Conservation (phyloP, 208 protist genomes). For the Strigomonas oncopelti region DNA sequence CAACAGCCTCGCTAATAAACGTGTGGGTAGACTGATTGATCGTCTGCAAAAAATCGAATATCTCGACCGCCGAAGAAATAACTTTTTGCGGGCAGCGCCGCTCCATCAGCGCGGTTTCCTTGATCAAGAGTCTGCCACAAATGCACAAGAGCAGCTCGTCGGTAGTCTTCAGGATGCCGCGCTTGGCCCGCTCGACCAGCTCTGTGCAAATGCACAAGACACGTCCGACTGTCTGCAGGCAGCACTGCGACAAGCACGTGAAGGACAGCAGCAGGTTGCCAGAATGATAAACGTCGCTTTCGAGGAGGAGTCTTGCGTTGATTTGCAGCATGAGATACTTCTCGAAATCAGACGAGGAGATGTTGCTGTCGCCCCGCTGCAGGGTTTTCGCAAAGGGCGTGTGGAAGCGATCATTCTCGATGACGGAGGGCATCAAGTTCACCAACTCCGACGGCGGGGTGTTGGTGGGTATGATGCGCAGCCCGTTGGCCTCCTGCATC, state of each 20-base stretch:
- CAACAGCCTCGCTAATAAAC: constrained; percentile 34
- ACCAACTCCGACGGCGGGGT: constrained; percentile 25
- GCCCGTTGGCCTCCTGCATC: neutral
- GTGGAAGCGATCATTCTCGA: neutral
- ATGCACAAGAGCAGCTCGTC: constrained; percentile 57
- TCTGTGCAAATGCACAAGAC: constrained; percentile 15
- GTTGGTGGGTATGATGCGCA: constrained; percentile 16
- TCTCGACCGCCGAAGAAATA: constrained; percentile 44
- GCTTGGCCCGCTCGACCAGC: constrained; percentile 2
- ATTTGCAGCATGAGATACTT: constrained; percentile 20
- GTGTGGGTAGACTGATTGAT: constrained; percentile 12
- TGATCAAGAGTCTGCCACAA: constrained; percentile 57
- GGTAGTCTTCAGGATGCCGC: constrained; percentile 14
- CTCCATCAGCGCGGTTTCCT: constrained; percentile 52
- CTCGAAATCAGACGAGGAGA: constrained; percentile 7
- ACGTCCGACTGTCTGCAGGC: constrained; percentile 8
- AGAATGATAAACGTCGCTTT: neutral
- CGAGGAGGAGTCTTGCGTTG: constrained; percentile 12
- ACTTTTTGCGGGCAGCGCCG: constrained; percentile 56
- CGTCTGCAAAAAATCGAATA: constrained; percentile 41
- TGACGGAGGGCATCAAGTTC: constrained; percentile 20
- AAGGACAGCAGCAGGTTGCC: constrained; percentile 14
- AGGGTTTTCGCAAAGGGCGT: neutral
- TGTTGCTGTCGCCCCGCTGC: neutral
- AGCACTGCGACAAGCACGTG: constrained; percentile 2